These are phyloP conservation scores for Dendrobium huoshanense DNA, from an alignment of 106 monocot genomes.

Conservation along the genomic window DNA sequence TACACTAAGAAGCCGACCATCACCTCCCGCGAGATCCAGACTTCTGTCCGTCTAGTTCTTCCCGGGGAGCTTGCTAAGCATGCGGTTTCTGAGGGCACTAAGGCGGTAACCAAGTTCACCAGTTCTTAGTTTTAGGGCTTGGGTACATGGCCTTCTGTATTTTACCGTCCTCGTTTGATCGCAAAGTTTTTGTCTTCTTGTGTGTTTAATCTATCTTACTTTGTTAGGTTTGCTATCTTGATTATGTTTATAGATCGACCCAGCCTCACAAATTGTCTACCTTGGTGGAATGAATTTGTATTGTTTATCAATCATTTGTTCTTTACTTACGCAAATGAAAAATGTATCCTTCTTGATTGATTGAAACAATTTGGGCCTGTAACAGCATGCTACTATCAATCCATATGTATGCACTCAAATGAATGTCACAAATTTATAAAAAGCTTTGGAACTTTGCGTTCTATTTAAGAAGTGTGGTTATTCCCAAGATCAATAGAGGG, in stretches of 20 bases:
- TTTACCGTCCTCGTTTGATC: background rate
- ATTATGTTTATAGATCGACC: background rate
- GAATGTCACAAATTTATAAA: too few species aligned
- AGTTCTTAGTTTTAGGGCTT: slow-evolving; percentile 16
- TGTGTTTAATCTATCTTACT: background rate
- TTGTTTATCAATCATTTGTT: background rate
- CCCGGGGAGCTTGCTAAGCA: slow-evolving; percentile 81
- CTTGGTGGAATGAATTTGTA: background rate
- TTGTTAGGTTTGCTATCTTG: background rate
- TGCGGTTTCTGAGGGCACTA: slow-evolving; percentile 45
- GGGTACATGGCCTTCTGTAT: background rate
- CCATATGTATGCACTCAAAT: too few species aligned
- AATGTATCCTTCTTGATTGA: too few species aligned
- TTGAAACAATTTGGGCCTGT: too few species aligned
- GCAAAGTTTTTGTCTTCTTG: background rate
- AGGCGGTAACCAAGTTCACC: slow-evolving; percentile 47
- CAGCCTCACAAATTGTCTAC: background rate
- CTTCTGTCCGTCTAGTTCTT: slow-evolving; percentile 61
- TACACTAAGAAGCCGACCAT: slow-evolving; percentile 84
- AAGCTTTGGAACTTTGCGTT: too few species aligned
- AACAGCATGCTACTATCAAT: too few species aligned
- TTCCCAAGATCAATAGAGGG: too few species aligned
- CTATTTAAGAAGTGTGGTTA: too few species aligned
- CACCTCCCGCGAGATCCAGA: slow-evolving; percentile 82
- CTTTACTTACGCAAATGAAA: too few species aligned